Conservation (phyloP, 495 filamentous ascomycete genomes). For the Tirmania nivea region DNA sequence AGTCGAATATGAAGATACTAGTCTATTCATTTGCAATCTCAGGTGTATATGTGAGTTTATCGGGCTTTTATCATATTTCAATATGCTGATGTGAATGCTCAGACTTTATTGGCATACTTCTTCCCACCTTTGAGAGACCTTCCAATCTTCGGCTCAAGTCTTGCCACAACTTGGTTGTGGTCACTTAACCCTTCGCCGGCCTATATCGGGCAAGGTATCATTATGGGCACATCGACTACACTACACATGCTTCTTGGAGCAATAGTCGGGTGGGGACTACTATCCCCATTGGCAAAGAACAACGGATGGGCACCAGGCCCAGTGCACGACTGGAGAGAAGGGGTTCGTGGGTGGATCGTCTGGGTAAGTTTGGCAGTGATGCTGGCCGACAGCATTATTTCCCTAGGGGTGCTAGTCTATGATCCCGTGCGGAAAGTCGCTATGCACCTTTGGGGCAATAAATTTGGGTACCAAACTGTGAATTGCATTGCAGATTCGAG, state of each 20-base stretch:
- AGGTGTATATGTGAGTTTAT: slow-evolving; percentile 11
- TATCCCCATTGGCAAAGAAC: slow-evolving; percentile 69
- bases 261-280: slow-evolving; percentile 69
- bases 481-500: background rate
- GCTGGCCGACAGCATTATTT: slow-evolving; percentile 80
- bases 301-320: slow-evolving; percentile 76
- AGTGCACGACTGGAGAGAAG: slow-evolving; percentile 68
- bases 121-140: slow-evolving; percentile 64
- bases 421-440: slow-evolving; percentile 14
- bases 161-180: slow-evolving; percentile 78
- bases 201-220: slow-evolving; percentile 37
- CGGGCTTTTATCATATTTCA: slow-evolving; percentile 26
- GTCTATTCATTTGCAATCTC: slow-evolving; percentile 18
- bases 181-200: slow-evolving; percentile 86
- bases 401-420: slow-evolving; percentile 56
- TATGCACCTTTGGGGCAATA: background rate
- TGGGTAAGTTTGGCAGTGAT: slow-evolving; percentile 93
- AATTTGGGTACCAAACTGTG: background rate
- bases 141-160: slow-evolving; percentile 54
- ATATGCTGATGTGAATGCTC: slow-evolving; percentile 2
- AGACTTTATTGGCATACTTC: slow-evolving; percentile 85
- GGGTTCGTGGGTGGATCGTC: slow-evolving; percentile 95
- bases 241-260: slow-evolving; percentile 91
- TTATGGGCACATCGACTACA: slow-evolving; percentile 50
- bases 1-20: slow-evolving; percentile 30